Evolutionary conservation across 345 rosid genomes (phyloP), one percentile per base, ranked within the genome.

Genomic region (Eucalyptus coolabah): DNA sequence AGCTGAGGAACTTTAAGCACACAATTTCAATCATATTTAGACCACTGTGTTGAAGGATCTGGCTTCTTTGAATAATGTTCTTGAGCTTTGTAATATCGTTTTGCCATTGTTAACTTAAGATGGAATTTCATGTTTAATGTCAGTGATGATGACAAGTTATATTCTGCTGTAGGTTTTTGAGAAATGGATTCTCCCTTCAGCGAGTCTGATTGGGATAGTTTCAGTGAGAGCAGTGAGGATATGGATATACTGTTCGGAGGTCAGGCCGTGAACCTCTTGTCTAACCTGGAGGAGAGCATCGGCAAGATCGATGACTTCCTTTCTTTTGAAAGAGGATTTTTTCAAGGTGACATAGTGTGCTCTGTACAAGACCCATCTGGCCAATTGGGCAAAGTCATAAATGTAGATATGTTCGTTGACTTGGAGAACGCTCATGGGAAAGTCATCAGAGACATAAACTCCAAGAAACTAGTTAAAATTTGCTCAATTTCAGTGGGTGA

Each of bases 121-220:
- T 37, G 47, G 30, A 77, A 77, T 77, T 77, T 42, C 47, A 23
- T 40, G 85, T 77, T 77, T 77, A 40, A 40, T 6, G 85, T 37
- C 47, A 77, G 47, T 40, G 47, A 77, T 77, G 30, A 40, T 40
- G 17, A 77, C 85, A 40, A 40, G 26, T 77, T 40, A 37, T 21
- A 37, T 19, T 21, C 44, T 80, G 54, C 53, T 53, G 34, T 83
- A 80, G 87, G 80, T 87, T 45, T 81, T n/a, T 90, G 63, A 51
- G 91, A 92, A 86, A 97, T 98, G 99, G 98, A 96, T 89, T 89
- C 90, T 90, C 87, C 92, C 50, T 91, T 91, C 17, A 89, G 94
- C 56, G 99, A 95, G 89, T 96, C 95, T 90, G 99, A 96, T 87
- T 98, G 99, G 99, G 99, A 98, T 40, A 95, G 93, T 91, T 93